Conservation (phyloP, 1,284 basidiomycete species). For the Chondrostereum purpureum region DNA sequence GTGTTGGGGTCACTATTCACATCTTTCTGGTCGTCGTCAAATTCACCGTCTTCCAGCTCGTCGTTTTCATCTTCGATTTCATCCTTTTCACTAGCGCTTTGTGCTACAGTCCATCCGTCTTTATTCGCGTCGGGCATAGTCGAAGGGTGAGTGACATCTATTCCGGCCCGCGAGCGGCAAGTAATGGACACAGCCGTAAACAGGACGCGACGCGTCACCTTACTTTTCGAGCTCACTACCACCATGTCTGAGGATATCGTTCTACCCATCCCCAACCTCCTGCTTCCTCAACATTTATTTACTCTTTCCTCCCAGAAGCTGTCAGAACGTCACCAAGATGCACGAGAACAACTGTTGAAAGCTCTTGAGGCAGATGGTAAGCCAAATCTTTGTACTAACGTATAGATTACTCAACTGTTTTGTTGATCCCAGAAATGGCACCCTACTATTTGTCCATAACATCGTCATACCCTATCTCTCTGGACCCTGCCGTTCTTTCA, state of each 20-base stretch:
- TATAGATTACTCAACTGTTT: slow-evolving; percentile 2
- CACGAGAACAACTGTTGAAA: slow-evolving; percentile 60
- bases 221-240: slow-evolving; percentile 4
- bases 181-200: neutral
- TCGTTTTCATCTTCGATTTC: slow-evolving; percentile 8
- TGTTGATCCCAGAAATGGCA: slow-evolving; percentile 61
- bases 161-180: neutral
- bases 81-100: too few species aligned
- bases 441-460: slow-evolving; percentile 68
- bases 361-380: slow-evolving; percentile 83
- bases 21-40: slow-evolving; percentile 39
- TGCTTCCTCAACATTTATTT: slow-evolving; percentile 74
- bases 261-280: slow-evolving; percentile 80
- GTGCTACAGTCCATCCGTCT: neutral
- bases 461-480: slow-evolving; percentile 32
- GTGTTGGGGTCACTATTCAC: slow-evolving; percentile 37
- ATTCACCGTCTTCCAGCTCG: slow-evolving; percentile 42
- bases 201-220: slow-evolving; percentile 3
- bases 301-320: slow-evolving; percentile 61
- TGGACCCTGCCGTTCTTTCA: slow-evolving; percentile 58
- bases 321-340: slow-evolving; percentile 57
- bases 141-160: neutral
- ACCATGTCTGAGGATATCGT: slow-evolving; percentile 81
- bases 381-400: slow-evolving; percentile 22
- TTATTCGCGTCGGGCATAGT: neutral